Evolutionary conservation across 108 stramenopile genomes (phyloP).

Genomic region (Pseudonitzschia delicatissima): DNA sequence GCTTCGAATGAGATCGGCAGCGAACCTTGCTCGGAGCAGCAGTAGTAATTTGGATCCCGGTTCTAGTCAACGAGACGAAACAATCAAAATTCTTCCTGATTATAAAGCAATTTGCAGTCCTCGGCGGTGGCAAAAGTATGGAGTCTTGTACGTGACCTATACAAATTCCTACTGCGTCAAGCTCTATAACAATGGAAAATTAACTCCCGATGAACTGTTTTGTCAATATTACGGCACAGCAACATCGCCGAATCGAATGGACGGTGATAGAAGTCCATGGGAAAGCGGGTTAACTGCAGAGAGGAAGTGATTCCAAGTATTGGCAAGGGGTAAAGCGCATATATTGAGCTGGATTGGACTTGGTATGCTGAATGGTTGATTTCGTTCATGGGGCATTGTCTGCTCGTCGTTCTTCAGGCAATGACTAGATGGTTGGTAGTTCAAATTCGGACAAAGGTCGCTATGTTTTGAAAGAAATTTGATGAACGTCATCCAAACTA

Average conservation of each 20-base stretch:
- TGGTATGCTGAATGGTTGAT: no score
- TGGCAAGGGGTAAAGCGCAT: no score
- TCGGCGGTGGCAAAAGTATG: slow-evolving; percentile 82
- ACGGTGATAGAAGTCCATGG: neutral
- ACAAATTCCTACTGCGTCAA: slow-evolving; percentile 66
- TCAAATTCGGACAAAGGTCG: no score
- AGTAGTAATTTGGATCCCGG: neutral
- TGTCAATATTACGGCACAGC: slow-evolving; percentile 49
- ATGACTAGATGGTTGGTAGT: no score
- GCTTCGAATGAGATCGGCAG: slow-evolving; percentile 10
- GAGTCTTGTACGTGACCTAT: slow-evolving; percentile 64
- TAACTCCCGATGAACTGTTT: slow-evolving; percentile 59
- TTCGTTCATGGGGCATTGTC: no score
- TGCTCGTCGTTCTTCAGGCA: no score
- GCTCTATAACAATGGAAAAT: slow-evolving; percentile 41
- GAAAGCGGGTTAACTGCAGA: no score
- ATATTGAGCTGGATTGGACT: no score
- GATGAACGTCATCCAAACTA: no score
- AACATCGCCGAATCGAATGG: neutral
- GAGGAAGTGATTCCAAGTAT: no score
- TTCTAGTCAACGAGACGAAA: slow-evolving; percentile 7
- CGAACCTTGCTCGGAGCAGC: neutral
- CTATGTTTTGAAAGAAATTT: no score
- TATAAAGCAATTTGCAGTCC: slow-evolving; percentile 60
- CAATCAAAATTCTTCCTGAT: slow-evolving; percentile 41